Evolutionary conservation across 345 rosid species (phyloP).

Genomic region (Ailanthus altissimus): DNA sequence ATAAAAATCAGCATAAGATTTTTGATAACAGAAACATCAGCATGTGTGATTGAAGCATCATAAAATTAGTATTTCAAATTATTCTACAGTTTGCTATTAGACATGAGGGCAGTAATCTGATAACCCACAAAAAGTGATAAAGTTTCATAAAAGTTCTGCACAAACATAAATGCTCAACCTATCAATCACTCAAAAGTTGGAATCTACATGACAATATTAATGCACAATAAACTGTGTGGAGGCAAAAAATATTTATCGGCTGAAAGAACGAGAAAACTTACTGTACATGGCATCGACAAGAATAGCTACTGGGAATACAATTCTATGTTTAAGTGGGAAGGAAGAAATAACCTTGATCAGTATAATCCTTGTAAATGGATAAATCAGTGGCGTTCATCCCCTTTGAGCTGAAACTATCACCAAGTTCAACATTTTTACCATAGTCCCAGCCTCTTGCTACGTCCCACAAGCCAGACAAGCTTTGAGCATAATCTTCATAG

Average conservation of each 20-base stretch:
- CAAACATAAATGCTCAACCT: background rate
- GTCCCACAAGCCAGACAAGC: conserved; percentile 38
- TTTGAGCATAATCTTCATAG: conserved; percentile 31
- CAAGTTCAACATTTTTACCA: conserved; percentile 24
- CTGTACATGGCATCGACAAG: background rate
- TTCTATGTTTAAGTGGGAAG: background rate
- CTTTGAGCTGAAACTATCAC: conserved; percentile 27
- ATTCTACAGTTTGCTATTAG: background rate
- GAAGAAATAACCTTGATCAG: conserved; percentile 40
- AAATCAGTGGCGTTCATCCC: conserved; percentile 29
- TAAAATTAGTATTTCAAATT: background rate
- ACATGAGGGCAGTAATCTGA: background rate
- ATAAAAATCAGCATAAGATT: background rate
- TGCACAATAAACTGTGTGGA: background rate
- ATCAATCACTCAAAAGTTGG: background rate
- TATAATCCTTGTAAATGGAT: conserved; percentile 27
- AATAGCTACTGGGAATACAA: background rate
- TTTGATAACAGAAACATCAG: background rate
- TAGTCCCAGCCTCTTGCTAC: conserved; percentile 32
- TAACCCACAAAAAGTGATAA: background rate
- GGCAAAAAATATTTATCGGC: too few relatives aligned
- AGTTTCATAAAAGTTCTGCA: background rate
- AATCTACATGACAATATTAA: background rate
- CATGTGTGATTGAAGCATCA: background rate
- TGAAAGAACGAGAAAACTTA: background rate